Evolutionary conservation across 2,329 filamentous ascomycete species (phyloP), one percentile per base, ranked within the genome.

Genomic region (Pseudogymnoascus sp.): DNA sequence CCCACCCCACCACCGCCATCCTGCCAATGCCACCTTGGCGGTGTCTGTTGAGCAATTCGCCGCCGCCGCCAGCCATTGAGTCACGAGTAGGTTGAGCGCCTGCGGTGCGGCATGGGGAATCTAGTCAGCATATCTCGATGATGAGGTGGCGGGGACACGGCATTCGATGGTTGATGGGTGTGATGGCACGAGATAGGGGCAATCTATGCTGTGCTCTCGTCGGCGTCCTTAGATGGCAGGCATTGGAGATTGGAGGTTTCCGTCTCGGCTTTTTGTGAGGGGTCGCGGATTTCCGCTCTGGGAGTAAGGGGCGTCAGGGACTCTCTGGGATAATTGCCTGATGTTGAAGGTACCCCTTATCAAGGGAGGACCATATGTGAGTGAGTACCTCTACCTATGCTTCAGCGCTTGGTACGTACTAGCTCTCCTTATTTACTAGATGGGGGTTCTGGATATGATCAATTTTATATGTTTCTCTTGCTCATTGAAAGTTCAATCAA

Each of bases 121-220:
- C 9, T 56, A 14, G 49, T 34, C 49, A 31, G 12, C 25, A 56
- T 34, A 12, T 34, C 9, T 14, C 9, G 28, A 56, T 56, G 49
- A 56, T 56, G 49, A 34, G 49, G 49, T 34, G 49, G 49, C 49
- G 28, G 49, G 25, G 49, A n/a, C 49, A 56, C 49, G 25, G n/a
- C 49, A 56, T 56, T 34, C 49, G 49, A 34, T 34, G 25, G 14
- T 34, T 56, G 49, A 56, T 8, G 49, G 14, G 5, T 18, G 28
- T 34, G 49, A 56, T 56, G 49, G 49, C 49, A 56, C 49, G 49
- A 11, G 28, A 36, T 56, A 34, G 49, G 49, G 49, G 49, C 49
- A 56, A 56, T 56, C 16, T 56, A 56, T 56, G 49, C 28, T 56
- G 49, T 56, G 28, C 49, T 14, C 28, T 56, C 12, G 49, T 56